These are phyloP conservation scores for Scleromitrula shiraiana DNA, from an alignment of 2,329 filamentous ascomycete genomes.

Conservation along the genomic window DNA sequence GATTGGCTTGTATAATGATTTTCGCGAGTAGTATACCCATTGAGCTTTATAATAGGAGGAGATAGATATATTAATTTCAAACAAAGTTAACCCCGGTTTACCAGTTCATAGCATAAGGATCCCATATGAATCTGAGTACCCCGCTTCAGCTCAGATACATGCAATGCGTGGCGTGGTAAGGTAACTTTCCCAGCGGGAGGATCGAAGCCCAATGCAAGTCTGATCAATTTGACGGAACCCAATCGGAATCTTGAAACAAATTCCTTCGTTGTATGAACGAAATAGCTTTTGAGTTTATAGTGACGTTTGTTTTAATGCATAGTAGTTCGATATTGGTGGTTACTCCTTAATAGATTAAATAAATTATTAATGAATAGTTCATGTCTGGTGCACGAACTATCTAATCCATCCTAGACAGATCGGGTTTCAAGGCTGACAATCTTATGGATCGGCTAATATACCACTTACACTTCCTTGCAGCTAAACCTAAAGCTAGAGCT, in stretches of 20 bases:
- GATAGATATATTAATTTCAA: constrained; percentile 10
- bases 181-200: background rate
- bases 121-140: background rate
- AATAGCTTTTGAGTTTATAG: too few relatives aligned
- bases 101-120: background rate
- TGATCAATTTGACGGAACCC: background rate
- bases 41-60: constrained; percentile 9
- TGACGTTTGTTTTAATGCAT: too few relatives aligned
- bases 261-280: too few relatives aligned
- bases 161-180: background rate
- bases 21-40: constrained; percentile 11
- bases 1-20: constrained; percentile 10
- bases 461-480: background rate
- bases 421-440: too few relatives aligned
- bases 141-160: background rate
- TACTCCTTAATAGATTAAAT: too few relatives aligned
- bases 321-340: too few relatives aligned
- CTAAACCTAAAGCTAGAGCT: too few relatives aligned
- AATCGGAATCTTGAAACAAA: too few relatives aligned
- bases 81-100: background rate
- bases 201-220: constrained; percentile 1
- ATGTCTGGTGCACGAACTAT: too few relatives aligned
- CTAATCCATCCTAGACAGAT: too few relatives aligned
- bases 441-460: background rate
- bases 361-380: too few relatives aligned